A percentile compares a stretch with the other conserved stretches of the same genome.
These are phyloP conservation scores for Elongisporangium anandrum DNA, from an alignment of 352 stramenopile species.

Conservation along the genomic window DNA sequence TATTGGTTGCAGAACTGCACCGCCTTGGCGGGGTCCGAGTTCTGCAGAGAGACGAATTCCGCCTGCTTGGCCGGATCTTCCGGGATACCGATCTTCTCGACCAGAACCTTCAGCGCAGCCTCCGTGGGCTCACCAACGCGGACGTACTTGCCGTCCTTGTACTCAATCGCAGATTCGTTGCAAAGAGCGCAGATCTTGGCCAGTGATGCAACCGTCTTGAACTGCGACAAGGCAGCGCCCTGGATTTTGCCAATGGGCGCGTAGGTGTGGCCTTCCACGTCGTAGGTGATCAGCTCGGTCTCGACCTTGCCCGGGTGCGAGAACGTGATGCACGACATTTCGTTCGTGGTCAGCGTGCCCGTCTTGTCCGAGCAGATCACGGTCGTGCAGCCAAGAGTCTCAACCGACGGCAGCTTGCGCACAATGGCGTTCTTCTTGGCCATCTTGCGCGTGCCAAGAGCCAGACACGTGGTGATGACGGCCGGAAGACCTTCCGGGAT, in stretches of 20 bases:
- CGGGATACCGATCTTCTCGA: conserved; percentile 93
- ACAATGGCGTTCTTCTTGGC: conserved; percentile 98
- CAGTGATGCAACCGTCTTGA: conserved; percentile 82
- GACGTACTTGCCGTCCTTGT: conserved; percentile 83
- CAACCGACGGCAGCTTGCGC: conserved; percentile 96
- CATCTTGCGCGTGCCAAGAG: conserved; percentile 95
- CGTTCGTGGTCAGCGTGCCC: conserved; percentile 97
- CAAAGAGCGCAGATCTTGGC: conserved; percentile 93
- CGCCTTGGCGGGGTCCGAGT: conserved; percentile 58
- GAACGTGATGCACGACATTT: conserved; percentile 94
- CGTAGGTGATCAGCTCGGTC: conserved; percentile 84
- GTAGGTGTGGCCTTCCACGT: conserved; percentile 94
- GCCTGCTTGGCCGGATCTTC: conserved; percentile 58
- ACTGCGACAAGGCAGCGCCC: conserved; percentile 40
- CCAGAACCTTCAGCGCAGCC: conserved; percentile 93
- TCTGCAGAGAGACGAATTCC: conserved; percentile 51
- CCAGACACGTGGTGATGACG: conserved; percentile 97
- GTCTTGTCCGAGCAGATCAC: conserved; percentile 94
- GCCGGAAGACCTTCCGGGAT: conserved; percentile 98
- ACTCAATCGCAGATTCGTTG: conserved; percentile 95
- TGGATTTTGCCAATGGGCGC: conserved; percentile 77
- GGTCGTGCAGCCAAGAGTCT: conserved; percentile 96
- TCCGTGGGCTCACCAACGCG: conserved; percentile 96
- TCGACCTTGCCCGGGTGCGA: conserved; percentile 59
- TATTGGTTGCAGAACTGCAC: conserved; percentile 83